phyloP scores from a whole-genome alignment of 306 rosid genomes.

The cucumber (Cucumis sativus) region Cucumber_9930_V3 NC_026660.2:25257501-25258000 shows the following conservation, averaged over 20 bases:
- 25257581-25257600: not conserved
- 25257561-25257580: not conserved
- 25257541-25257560: not conserved
- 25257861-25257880: not conserved
- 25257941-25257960: no score
- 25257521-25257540: not conserved
- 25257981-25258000: no score
- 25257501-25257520: constrained; percentile 71
- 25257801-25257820: no score
- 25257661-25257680: constrained; percentile 7
- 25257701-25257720: not conserved
- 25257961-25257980: no score
- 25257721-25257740: not conserved
- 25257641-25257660: constrained; percentile 97
- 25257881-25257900: no score
- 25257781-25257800: not conserved
- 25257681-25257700: not conserved
- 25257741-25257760: not conserved
- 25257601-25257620: not conserved
- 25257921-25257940: no score
- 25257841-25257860: not conserved
- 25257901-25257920: no score
- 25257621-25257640: constrained; percentile 72
- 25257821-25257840: not conserved
- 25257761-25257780: not conserved